Base-by-base conservation (phyloP, 139 green algal genomes). In the Coelastrella sp. region DNA sequence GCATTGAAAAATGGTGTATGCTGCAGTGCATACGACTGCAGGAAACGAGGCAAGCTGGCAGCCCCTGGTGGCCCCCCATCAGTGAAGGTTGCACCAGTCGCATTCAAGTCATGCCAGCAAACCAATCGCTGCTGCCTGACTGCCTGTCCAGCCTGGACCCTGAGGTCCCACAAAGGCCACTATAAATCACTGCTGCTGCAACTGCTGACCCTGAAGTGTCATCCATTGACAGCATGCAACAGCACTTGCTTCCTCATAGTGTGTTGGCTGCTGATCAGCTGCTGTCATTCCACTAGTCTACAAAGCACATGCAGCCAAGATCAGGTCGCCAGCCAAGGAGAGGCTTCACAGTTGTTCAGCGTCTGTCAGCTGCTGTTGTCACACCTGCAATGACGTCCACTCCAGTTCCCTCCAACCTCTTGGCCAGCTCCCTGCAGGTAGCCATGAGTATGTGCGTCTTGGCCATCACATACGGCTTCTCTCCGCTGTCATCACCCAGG, bases 301-400 rank as follows among this genome's bases (percentile, higher is more conserved):
- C 1, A 49, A 3, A 49, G 35, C 35, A 49, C 35, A 49, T 49
- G 35, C 35, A 49, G 35, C 35, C 35, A 49, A 49, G 35, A 3
- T 49, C 63, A 49, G 35, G 35, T 49, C 63, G 12, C 63, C 63
- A 70, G 63, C 14, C 63, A 70, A 70, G 63, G 12, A 14, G 15
- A 15, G 12, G 15, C 12, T 70, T 14, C 63, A 17, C 63, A 70
- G 15, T 14, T 17, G 0, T 17, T 17, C 63, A 22, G 70, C 22
- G 17, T 9, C 70, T 19, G 70, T 78, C 70, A 78, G 15, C 20
- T 11, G 17, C 8, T 9, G 8, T 24, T 7, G 3, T 10, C 85
- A 5, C 59, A 90, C 85, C 85, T 90, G 85, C 65, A 22, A 90
- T 63, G 6, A 90, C 85, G 11, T 90, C 85, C 68, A 90, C 85